Base-by-base conservation (phyloP, 805 yeast species). In the Metschnikowia colocasiae region DNA sequence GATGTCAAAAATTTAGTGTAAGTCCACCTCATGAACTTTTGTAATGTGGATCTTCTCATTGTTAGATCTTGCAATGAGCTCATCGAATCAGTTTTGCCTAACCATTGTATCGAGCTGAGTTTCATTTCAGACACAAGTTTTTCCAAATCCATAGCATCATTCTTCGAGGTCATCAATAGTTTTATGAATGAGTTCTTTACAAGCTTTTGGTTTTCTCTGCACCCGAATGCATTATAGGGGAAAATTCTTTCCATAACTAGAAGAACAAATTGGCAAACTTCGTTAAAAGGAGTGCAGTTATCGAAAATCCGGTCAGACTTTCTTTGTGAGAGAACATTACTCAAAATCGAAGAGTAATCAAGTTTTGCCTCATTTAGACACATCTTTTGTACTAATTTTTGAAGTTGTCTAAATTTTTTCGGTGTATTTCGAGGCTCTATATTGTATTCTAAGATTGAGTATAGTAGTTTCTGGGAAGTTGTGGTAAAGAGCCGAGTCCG, bases 11-110 rank as follows among this genome's bases (percentile, higher is more conserved):
- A 72, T 0, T 30, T 33, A 0, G 63, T 51, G 34, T 85, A 76
- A 1, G 85, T 41, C 96, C 96, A 91, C 1, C 43, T 40, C 1
- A 85, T 23, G 41, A 87, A 80, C 2, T 58, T 52, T 2, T 54
- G 46, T 10, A 82, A 59, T 15, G 77, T 54, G 0, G 46, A 15
- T 40, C 58, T 61, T 3, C 82, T 68, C 48, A 65, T 62, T 1
- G 52, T 42, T 26, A 63, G 66, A 42, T 80, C 85, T 12, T 71
- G 73, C 20, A 63, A 65, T n/a, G 74, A 74, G 9, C 59, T 58
- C 19, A 42, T 44, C 22, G 23, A 57, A 13, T 18, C 37, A 1
- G 60, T 27, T 19, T 67, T 67, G 0, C 78, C 76, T 1, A 84
- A 55, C 95, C 95, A 87, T 0, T 46, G 27, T 2, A 87, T 71